Evolutionary conservation across 2,329 filamentous ascomycete genomes (phyloP), one percentile per base, ranked within the genome.

Genomic region (Colletotrichum trifolii): DNA sequence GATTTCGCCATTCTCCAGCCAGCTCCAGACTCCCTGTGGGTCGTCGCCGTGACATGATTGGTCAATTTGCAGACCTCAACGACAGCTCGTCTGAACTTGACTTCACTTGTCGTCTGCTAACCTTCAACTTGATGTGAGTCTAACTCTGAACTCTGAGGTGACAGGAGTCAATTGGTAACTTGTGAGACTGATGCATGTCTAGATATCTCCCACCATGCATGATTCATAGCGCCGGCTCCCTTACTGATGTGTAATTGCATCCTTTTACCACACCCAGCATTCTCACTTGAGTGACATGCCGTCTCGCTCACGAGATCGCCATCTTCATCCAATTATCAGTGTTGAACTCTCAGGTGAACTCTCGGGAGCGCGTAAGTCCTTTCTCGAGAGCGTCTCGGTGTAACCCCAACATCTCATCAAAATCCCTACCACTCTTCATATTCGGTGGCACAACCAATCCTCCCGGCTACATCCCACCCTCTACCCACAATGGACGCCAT

Each of bases 401-500:
- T 25, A 25, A 25, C 25, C 3, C 25, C 25, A 25, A 25, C 25
- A 25, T 25, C 25, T 13, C 38, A n/a, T 46, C 13, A 15, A 17
- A 5, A 17, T 17, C 43, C 25, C n/a, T 10, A 15, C 15, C 34
- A n/a, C 48, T 17, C 10, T 38, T 38, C 34, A 11, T 17, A n/a
- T 36, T 13, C 8, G n/a, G 17, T 17, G 5, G 13, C 8, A 7
- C 25, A 46, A 15, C 43, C 43, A 17, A 25, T 25, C 25, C 43
- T 25, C 43, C 10, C 15, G 8, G 17, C 42, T 43, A 13, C 8
- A 8, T 15, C 17, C 25, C 17, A 48, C 46, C 10, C 25, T 9
- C 25, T 43, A 5, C 47, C 12, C 53, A 53, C 2, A 12, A 67
- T 67, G 66, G 67, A 68, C 8, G 60, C 60, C 8, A 71, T 73